Evolutionary conservation across 306 rosid species (phyloP), one percentile per base, ranked within the genome.

Genomic region (Acacia confusa): DNA sequence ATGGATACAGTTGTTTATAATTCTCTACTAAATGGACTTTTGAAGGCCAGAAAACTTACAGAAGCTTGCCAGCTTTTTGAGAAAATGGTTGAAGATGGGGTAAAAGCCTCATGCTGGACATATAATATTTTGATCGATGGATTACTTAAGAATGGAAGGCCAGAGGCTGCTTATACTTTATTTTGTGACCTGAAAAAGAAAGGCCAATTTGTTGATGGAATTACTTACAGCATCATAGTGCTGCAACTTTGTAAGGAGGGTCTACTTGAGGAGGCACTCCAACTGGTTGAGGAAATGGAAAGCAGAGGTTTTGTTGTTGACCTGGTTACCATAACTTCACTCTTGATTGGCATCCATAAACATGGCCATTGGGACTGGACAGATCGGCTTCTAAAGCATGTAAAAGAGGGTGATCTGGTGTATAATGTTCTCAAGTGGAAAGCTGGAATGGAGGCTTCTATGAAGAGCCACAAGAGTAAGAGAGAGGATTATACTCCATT

Each of bases 251-350:
- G 97, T 65, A 93, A 76, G 87, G 99, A 90, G 86, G 94, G 92
- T 61, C 81, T 82, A 77, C 84, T 95, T 28, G 93, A 89, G 88
- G 94, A 88, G 86, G 97, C 97, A 3, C 80, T 93, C 4, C 60
- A 65, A 63, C 84, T 88, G 91, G 92, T 92, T 73, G 97, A 93
- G 78, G 99, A 95, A 86, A 95, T 95, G 99, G 99, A 95, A 92
- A 83, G 74, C 77, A 81, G 97, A 76, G 95, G 97, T 45, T 93
- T 95, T 79, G 77, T 55, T 77, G 94, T 95, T 80, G 97, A 95
- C 76, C 88, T 95, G 50, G 87, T 95, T 58, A 93, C 97, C 14
- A 81, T 93, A 60, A 89, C 97, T 0, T 89, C 98, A 0, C 92
- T 91, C 44, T 78, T 95, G 87, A 87, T 92, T 69, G 88, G 82